Evolutionary conservation across 2,329 filamentous ascomycete genomes (phyloP).

Genomic region (Colletotrichum chlorophyti): DNA sequence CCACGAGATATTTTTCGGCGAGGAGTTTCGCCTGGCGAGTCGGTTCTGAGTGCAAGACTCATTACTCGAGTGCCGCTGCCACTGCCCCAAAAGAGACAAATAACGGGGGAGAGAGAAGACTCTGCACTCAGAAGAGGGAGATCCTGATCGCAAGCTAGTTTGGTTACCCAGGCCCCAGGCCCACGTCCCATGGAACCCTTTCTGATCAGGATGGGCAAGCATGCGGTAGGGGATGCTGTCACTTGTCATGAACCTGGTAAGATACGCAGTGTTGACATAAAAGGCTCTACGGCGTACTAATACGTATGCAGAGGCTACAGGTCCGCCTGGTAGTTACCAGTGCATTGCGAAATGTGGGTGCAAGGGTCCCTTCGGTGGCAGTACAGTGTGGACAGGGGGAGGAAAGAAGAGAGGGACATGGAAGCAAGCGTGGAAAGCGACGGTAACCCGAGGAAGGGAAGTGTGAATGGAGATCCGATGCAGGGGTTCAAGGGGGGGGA

Average conservation of each 20-base stretch:
- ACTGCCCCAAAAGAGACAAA: background rate
- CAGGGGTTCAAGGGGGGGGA: slow-evolving; percentile 6
- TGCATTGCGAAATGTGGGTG: slow-evolving; percentile 14
- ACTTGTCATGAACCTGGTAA: slow-evolving; percentile 26
- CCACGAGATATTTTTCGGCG: background rate
- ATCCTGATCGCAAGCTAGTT: slow-evolving; percentile 9
- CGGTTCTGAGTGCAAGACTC: background rate
- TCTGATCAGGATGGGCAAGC: too few relatives aligned
- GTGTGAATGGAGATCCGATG: slow-evolving; percentile 20
- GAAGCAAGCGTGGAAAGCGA: slow-evolving; percentile 18
- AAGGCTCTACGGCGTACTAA: too few relatives aligned
- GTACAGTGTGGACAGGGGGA: background rate
- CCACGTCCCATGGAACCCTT: background rate
- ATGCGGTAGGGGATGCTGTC: slow-evolving; percentile 23
- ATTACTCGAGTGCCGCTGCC: background rate
- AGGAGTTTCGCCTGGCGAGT: background rate
- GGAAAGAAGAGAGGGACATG: background rate
- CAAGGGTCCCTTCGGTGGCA: slow-evolving; percentile 3
- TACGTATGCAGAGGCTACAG: too few relatives aligned
- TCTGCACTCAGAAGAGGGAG: background rate
- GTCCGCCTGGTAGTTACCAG: too few relatives aligned
- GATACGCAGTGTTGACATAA: too few relatives aligned
- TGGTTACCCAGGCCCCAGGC: slow-evolving; percentile 11
- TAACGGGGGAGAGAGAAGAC: background rate
- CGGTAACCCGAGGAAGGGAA: slow-evolving; percentile 20